Base-by-base conservation (phyloP, 1,284 basidiomycete species). In the Microstroma glucosiphilum region DNA sequence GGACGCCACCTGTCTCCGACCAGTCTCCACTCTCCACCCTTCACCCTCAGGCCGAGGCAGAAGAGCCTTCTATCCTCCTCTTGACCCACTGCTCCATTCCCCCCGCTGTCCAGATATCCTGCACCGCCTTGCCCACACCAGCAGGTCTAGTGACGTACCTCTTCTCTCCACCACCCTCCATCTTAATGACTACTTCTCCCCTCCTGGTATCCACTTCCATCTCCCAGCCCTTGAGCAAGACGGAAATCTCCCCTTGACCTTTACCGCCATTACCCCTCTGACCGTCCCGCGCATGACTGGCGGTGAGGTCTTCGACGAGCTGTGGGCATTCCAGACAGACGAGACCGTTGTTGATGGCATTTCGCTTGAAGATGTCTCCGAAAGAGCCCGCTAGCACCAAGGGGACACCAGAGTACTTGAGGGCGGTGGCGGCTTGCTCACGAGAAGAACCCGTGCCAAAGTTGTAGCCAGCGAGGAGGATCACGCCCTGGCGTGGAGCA, bases 371-470 rank as follows among this genome's bases (percentile, higher is more conserved):
- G 72, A 98, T 97, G 80, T 98, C 96, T 17, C 96, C 94, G 75
- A 99, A 98, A 37, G 91, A 93, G 53, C 93, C 96, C 30, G 92
- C 92, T 64, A 99, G 85, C 60, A 99, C 92, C 57, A 96, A 83
- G 0, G 92, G 92, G 9, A 98, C 83, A 9, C 94, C 93, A 0
- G 94, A 90, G 25, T 93, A 86, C 80, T 94, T 92, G 69, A 99
- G 87, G 1, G 94, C 94, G 0, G 94, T 99, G 15, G 96, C 96
- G 1, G 94, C 94, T 80, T 99, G 94, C 81, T 99, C 94, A 57
- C 94, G 88, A n/a, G 92, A 96, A 0, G 92, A 96, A 8, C 94
- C 96, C 0, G 96, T 98, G 68, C 94, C 94, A 78, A 99, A 98
- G 83, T 99, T 99, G 84, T 92, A 97, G 12, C 96, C 94, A 1